These are phyloP conservation scores for Metarhizium album DNA, from an alignment of 2,329 filamentous ascomycete genomes.

Conservation along the genomic window DNA sequence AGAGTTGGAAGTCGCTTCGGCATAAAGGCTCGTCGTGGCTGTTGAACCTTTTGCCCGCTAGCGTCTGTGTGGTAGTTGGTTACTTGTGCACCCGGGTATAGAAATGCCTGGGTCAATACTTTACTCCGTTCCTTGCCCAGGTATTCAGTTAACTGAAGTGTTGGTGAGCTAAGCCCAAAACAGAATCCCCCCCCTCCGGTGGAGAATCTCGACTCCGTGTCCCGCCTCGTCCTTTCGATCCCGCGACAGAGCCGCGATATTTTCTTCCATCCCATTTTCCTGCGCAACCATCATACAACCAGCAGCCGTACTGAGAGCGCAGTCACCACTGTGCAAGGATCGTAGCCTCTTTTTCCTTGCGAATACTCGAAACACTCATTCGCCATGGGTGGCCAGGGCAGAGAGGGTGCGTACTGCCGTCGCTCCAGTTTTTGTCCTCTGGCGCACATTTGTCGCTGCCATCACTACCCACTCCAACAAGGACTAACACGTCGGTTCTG, in stretches of 20 bases:
- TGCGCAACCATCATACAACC: neutral
- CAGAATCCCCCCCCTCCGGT: neutral
- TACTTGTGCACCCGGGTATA: too few species aligned
- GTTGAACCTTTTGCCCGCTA: too few species aligned
- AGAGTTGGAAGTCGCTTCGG: too few species aligned
- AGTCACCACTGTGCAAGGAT: neutral
- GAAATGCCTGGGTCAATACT: too few species aligned
- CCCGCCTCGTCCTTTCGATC: neutral
- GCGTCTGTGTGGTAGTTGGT: too few species aligned
- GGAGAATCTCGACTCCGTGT: neutral
- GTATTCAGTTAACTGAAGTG: too few species aligned
- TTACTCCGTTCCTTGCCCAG: too few species aligned
- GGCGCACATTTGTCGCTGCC: neutral
- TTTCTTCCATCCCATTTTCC: neutral
- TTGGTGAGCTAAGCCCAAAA: conserved; percentile 5
- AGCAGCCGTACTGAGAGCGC: neutral
- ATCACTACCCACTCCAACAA: neutral
- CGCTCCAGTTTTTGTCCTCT: neutral
- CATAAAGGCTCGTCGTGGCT: too few species aligned
- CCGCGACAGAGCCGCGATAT: neutral
- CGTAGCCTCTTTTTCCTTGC: neutral
- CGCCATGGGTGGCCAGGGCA: conserved; percentile 27
- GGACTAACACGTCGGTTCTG: neutral
- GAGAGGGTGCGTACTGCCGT: conserved; percentile 22
- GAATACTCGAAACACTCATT: neutral